Conservation (phyloP, 768 basidiomycete genomes). For the Russula abietina region DNA sequence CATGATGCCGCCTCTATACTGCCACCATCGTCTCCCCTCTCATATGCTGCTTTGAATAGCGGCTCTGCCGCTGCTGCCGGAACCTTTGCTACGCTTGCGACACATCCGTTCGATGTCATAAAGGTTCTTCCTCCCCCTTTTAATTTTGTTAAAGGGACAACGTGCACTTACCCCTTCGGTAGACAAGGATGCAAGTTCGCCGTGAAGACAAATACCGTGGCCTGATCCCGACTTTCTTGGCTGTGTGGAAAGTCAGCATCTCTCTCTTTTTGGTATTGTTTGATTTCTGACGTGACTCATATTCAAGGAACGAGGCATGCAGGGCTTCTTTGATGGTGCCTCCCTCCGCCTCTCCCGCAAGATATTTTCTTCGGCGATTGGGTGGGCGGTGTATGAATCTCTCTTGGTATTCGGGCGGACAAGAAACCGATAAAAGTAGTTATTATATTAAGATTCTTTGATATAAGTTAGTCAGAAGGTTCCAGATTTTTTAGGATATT, state of each 20-base stretch:
- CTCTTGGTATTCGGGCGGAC: conserved; percentile 52
- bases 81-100: conserved; percentile 73
- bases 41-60: conserved; percentile 52
- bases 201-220: conserved; percentile 69
- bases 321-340: conserved; percentile 82
- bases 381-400: conserved; percentile 88
- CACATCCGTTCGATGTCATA: conserved; percentile 91
- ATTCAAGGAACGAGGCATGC: conserved; percentile 66
- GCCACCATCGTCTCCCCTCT: conserved; percentile 37
- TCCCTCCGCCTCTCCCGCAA: conserved; percentile 81
- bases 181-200: conserved; percentile 95
- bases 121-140: conserved; percentile 47
- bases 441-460: too few species aligned
- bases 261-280: neutral
- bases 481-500: too few species aligned
- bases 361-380: conserved; percentile 82
- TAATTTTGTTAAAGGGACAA: conserved; percentile 8
- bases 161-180: neutral
- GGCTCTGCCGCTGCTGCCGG: conserved; percentile 75
- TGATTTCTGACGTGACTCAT: neutral
- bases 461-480: too few species aligned
- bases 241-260: conserved; percentile 60
- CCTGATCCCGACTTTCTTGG: conserved; percentile 52
- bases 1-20: conserved; percentile 53
- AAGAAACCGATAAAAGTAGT: neutral